Evolutionary conservation across 495 filamentous ascomycete genomes (phyloP), one percentile per base, ranked within the genome.

Genomic region (Neurospora africana): DNA sequence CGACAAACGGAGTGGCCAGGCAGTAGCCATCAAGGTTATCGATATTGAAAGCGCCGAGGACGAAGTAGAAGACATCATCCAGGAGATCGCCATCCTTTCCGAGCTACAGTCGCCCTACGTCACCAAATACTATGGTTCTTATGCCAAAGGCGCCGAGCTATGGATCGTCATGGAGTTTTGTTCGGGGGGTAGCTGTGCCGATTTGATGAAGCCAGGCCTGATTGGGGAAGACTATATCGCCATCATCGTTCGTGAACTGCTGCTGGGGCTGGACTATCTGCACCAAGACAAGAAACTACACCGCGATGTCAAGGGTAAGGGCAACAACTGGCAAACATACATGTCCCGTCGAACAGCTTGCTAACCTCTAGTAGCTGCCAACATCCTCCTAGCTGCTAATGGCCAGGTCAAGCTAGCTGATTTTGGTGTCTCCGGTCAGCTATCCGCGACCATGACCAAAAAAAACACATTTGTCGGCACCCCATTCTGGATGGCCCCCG

Each of bases 371-470:
- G 72, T 71, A 95, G 94, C 94, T 79, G 94, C 94, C 58, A 98
- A 98, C 77, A 87, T 98, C 41, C 86, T 98, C 37, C 86, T 99
- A 8, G 90, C 91, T 36, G 87, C 93, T 36, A 94, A 91, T 76
- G 96, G 95, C 5, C 93, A 98, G 81, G 95, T 99, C 71, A 99
- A 99, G 80, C 84, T 99, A 72, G 95, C 95, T 10, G 95, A 99
- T 81, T 99, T 99, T 82, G 95, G 95, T 61, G 95, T 99, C 19
- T 97, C 95, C 30, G 94, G 95, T 17, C 95, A 99, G 78, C 85
- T 99, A n/a, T 94, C 95, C 30, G 93, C 93, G 2, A 98, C 95
- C n/a, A 98, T 98, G 92, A 97, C 96, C 33, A 97, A 98, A 83
- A 97, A 97, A 81, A 99, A 98, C 78, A 99, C 95, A 0, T 99